Percentiles rank a stretch among this genome's conserved stretches.
phyloP scores from a whole-genome alignment of 2,329 filamentous ascomycete genomes.

The Sclerotinia minor region DNA sequence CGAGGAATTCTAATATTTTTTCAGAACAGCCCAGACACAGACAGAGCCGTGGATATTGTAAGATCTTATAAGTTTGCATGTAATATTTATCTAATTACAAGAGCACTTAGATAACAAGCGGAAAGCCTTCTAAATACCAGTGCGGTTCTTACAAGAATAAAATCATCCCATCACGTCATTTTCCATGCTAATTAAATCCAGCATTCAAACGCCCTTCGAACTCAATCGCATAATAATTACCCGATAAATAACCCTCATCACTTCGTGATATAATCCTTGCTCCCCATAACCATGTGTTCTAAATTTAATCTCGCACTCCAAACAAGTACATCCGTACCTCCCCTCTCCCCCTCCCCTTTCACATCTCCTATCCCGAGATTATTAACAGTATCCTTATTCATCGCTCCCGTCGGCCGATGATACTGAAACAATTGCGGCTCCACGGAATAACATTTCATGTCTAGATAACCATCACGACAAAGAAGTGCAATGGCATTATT shows the following conservation, averaged over 20 bases:
- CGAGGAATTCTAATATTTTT: background rate
- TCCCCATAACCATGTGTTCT: slow-evolving; percentile 38
- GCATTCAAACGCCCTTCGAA: background rate
- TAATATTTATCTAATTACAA: too few relatives aligned
- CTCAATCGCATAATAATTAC: too few relatives aligned
- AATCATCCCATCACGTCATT: background rate
- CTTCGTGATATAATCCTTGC: background rate
- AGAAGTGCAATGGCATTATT: slow-evolving; percentile 42
- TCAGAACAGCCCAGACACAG: too few relatives aligned
- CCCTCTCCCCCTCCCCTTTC: slow-evolving; percentile 37
- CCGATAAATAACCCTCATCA: background rate
- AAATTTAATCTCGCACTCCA: slow-evolving; percentile 43
- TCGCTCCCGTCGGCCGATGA: slow-evolving; percentile 39
- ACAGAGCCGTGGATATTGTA: background rate
- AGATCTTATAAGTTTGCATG: background rate
- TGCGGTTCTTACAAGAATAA: background rate
- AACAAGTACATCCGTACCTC: slow-evolving; percentile 43
- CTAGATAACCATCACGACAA: slow-evolving; percentile 40
- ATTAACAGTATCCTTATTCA: slow-evolving; percentile 42
- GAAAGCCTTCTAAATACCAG: too few relatives aligned
- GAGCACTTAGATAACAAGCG: too few relatives aligned
- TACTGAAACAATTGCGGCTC: slow-evolving; percentile 44
- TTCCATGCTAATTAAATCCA: background rate
- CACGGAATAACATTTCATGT: slow-evolving; percentile 42
- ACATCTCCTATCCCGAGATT: background rate